Evolutionary conservation across 257 asterid species (phyloP).

Genomic region (Sherardia arvensis): DNA sequence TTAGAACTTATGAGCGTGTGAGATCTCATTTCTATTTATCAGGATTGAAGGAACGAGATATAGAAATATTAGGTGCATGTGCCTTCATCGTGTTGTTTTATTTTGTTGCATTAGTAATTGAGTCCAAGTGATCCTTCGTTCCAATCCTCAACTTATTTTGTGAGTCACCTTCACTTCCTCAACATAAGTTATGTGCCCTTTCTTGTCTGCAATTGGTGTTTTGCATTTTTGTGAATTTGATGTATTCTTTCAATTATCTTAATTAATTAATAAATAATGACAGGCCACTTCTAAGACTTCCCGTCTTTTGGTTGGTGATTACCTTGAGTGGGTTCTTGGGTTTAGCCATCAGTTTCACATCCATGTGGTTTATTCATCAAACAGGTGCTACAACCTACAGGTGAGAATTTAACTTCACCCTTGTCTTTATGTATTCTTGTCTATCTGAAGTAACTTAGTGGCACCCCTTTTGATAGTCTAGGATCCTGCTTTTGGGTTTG

Average conservation of each 20-base stretch:
- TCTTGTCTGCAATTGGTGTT: background rate
- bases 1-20: background rate
- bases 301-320: slow-evolving; percentile 69
- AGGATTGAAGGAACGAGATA: background rate
- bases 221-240: background rate
- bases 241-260: background rate
- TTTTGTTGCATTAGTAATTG: background rate
- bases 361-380: slow-evolving; percentile 99
- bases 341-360: slow-evolving; percentile 84
- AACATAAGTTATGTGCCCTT: background rate
- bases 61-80: background rate
- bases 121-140: background rate
- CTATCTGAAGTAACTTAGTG: background rate
- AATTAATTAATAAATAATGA: background rate
- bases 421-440: background rate
- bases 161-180: background rate
- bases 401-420: slow-evolving; percentile 19
- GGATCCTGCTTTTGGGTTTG: background rate
- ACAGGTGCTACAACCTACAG: slow-evolving; percentile 92
- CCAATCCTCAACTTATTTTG: background rate
- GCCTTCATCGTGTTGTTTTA: background rate
- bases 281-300: slow-evolving; percentile 73
- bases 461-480: background rate
- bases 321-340: slow-evolving; percentile 90
- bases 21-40: background rate